Evolutionary conservation across 2,329 filamentous ascomycete species (phyloP), one percentile per base, ranked within the genome.

Genomic region (Dactylellina leptospora): DNA sequence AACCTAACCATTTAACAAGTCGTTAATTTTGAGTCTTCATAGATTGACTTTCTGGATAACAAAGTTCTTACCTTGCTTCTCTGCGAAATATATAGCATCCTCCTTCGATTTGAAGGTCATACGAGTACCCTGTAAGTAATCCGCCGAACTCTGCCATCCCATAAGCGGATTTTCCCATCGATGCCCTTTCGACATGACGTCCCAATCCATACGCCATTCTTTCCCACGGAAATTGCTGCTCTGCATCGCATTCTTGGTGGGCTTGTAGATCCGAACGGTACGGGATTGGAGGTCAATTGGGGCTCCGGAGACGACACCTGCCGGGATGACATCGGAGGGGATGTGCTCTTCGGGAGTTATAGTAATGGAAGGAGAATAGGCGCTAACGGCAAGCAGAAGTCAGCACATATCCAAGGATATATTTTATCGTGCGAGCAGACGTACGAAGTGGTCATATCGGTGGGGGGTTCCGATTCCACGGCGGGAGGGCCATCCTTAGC

Each of bases 151-250:
- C 80, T 97, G 93, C 96, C 96, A 99, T 73, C 95, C 95, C 87
- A 99, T 99, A 80, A 99, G 82, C 48, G 90, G 91, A 82, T 99
- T 99, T 84, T 99, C 95, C 96, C 95, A 99, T 77, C 95, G 87
- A 82, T 76, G 73, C 23, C 95, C 95, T 83, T 96, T 97, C 77
- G 85, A 82, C 28, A 97, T 85, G 51, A 96, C 87, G 80, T 99
- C 95, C 95, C 95, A 99, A 81, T 99, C 95, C 92, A 99, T 96
- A 54, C 93, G 89, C 95, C 95, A 99, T 78, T 90, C 86, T 79
- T 90, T 87, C 62, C 86, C 83, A 79, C 91, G 88, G 90, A 91
- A 96, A 77, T 87, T 86, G 75, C 95, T 93, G 30, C 93, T 97
- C 82, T 99, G 95, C 44, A 93, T 97, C 33, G 95, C 93, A n/a